phyloP scores from a whole-genome alignment of 805 yeast species.

The Candida ulmi region DNA sequence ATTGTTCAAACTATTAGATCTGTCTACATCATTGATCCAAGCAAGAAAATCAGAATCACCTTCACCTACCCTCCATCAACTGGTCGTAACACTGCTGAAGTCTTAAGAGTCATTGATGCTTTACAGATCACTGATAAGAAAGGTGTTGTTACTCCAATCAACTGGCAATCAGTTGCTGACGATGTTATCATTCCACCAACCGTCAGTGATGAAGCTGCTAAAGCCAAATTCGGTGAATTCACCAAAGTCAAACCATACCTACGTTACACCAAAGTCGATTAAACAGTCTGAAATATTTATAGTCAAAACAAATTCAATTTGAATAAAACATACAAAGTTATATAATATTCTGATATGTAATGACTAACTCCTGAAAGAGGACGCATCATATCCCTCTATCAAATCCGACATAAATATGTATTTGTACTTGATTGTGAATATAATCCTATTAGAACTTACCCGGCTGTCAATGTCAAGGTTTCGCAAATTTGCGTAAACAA shows the following conservation, averaged over 20 bases:
- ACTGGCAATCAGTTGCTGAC: slow-evolving; percentile 80
- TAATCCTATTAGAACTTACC: too few relatives aligned
- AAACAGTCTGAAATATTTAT: too few relatives aligned
- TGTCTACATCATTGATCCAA: slow-evolving; percentile 86
- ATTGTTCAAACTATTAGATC: slow-evolving; percentile 86
- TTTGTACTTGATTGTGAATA: too few relatives aligned
- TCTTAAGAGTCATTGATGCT: slow-evolving; percentile 84
- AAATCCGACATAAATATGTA: too few relatives aligned
- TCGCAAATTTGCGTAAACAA: too few relatives aligned
- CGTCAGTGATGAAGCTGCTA: slow-evolving; percentile 72
- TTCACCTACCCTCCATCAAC: slow-evolving; percentile 89
- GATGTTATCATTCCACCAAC: slow-evolving; percentile 91
- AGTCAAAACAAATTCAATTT: too few relatives aligned
- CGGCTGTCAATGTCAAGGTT: too few relatives aligned
- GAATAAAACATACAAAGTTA: too few relatives aligned
- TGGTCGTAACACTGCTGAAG: slow-evolving; percentile 93
- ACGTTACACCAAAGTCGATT: slow-evolving; percentile 52
- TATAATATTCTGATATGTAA: too few relatives aligned
- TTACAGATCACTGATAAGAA: slow-evolving; percentile 78
- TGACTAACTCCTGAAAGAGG: too few relatives aligned
- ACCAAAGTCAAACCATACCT: slow-evolving; percentile 86
- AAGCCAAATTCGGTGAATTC: slow-evolving; percentile 81
- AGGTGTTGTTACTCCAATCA: slow-evolving; percentile 85
- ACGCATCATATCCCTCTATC: too few relatives aligned
- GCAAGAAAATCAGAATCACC: slow-evolving; percentile 80